Conservation (phyloP, 305 asterid genomes). For the Petunia hybrid region DNA sequence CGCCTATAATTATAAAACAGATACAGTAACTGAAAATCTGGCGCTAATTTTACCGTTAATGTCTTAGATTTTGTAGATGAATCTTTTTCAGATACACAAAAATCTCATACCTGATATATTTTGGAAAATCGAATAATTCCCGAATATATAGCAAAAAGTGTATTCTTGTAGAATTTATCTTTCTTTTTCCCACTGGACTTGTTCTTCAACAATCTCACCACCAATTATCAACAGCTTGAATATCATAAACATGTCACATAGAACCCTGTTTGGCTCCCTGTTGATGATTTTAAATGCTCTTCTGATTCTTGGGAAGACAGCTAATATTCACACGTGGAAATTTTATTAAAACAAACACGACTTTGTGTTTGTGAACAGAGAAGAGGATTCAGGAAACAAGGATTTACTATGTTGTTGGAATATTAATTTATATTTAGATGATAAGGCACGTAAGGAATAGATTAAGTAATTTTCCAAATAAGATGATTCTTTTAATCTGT, state of each 20-base stretch:
- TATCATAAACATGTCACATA: conserved; percentile 61
- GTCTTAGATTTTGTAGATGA: not conserved
- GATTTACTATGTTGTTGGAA: not conserved
- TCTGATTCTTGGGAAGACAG: not conserved
- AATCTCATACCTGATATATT: not conserved
- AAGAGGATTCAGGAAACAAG: not conserved
- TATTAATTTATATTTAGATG: conserved; percentile 18
- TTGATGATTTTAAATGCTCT: not conserved
- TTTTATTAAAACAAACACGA: not conserved
- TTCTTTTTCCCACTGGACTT: conserved; percentile 77
- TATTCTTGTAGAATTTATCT: conserved; percentile 41
- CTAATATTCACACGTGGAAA: not conserved
- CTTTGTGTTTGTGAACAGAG: conserved; percentile 6
- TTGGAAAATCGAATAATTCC: conserved; percentile 20
- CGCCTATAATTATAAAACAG: not conserved
- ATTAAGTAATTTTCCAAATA: not conserved
- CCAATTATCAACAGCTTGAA: conserved; percentile 74
- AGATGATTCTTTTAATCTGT: not conserved
- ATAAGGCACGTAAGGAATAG: not conserved
- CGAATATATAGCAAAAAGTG: not conserved
- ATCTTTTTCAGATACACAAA: not conserved
- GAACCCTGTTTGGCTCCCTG: conserved; percentile 50
- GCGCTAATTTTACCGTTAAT: not conserved
- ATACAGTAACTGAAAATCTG: not conserved
- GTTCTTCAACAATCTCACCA: conserved; percentile 76